A percentile compares a stretch with the other conserved stretches of the same genome.
phyloP scores from a whole-genome alignment of 1,284 basidiomycete genomes.

The Violaceomyces palustris region DNA sequence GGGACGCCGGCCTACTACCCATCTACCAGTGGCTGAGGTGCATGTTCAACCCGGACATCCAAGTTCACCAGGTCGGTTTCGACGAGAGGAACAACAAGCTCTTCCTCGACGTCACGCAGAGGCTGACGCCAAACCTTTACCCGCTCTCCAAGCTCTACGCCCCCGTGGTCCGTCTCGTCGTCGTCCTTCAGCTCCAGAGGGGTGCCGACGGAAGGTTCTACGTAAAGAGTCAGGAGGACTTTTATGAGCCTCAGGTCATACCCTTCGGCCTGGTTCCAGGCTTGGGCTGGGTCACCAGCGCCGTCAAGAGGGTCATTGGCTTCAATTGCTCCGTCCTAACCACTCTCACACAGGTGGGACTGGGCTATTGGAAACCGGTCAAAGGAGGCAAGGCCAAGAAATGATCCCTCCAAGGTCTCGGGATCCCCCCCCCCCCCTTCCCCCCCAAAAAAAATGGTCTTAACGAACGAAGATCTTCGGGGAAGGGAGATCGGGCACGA shows the following conservation, averaged over 20 bases:
- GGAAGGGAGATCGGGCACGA: too few relatives aligned
- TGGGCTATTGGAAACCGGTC: slow-evolving; percentile 34
- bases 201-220: slow-evolving; percentile 48
- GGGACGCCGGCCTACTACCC: slow-evolving; percentile 44
- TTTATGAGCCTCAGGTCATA: slow-evolving; percentile 36
- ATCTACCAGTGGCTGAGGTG: slow-evolving; percentile 49
- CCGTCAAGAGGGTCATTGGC: slow-evolving; percentile 31
- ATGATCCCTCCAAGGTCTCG: too few relatives aligned
- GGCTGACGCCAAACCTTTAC: slow-evolving; percentile 23
- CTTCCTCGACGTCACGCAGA: slow-evolving; percentile 45
- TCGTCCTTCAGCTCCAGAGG: slow-evolving; percentile 36
- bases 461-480: too few relatives aligned
- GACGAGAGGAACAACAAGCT: slow-evolving; percentile 27
- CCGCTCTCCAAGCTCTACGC: slow-evolving; percentile 4
- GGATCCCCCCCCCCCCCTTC: too few relatives aligned
- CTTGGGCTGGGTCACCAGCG: slow-evolving; percentile 12
- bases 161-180: slow-evolving; percentile 23
- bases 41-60: slow-evolving; percentile 40
- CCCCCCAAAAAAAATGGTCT: too few relatives aligned
- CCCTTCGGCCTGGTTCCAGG: slow-evolving; percentile 36
- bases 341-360: slow-evolving; percentile 13
- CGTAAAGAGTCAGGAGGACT: slow-evolving; percentile 45
- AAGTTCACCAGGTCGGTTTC: slow-evolving; percentile 40
- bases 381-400: too few relatives aligned
- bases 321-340: slow-evolving; percentile 38